Evolutionary conservation across 805 yeast genomes (phyloP), one percentile per base, ranked within the genome.

Genomic region (Gaillardinia entomophila): DNA sequence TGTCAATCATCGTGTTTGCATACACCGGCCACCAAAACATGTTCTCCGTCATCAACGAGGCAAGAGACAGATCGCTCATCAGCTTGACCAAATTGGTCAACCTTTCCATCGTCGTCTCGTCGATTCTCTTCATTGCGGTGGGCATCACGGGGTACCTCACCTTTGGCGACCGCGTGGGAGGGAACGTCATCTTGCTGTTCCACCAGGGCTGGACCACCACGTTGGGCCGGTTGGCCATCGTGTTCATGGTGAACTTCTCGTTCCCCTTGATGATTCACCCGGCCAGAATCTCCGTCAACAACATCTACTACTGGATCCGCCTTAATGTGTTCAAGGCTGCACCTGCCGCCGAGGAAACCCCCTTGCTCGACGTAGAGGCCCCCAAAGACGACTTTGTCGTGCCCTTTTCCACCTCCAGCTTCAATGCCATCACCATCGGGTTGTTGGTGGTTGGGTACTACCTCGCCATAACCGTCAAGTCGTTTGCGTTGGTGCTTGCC

Each of bases 11-110:
- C 45, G 90, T 90, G 11, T 89, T 90, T 66, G 96, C 96, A 0
- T 90, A 79, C 58, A 90, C 97, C 0, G 92, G 97, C 48, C 97
- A 90, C 51, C 97, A 90, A 56, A 90, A 90, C 60, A 86, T 86
- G 87, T 87, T 86, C 48, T 77, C 95, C 1, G 75, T 89, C 34
- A 74, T 88, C 34, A 90, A 89, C 48, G 97, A 90, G 60, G 71
- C 89, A 18, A 58, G 55, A 19, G 77, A 77, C 43, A 71, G 70
- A 39, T 61, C 82, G 0, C 59, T 73, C n/a, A 37, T 50, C 5
- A 63, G 60, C 22, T 62, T 78, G 38, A 59, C 66, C 35, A 56
- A 48, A 13, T 67, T 85, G 24, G 72, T 80, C 15, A 38, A 55
- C 13, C 41, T 59, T 6, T 77, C 89, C 1, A 73, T 87, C 38